Evolutionary conservation across 169 alveolate genomes (phyloP).

Genomic region (Plasmodium gonderi): DNA sequence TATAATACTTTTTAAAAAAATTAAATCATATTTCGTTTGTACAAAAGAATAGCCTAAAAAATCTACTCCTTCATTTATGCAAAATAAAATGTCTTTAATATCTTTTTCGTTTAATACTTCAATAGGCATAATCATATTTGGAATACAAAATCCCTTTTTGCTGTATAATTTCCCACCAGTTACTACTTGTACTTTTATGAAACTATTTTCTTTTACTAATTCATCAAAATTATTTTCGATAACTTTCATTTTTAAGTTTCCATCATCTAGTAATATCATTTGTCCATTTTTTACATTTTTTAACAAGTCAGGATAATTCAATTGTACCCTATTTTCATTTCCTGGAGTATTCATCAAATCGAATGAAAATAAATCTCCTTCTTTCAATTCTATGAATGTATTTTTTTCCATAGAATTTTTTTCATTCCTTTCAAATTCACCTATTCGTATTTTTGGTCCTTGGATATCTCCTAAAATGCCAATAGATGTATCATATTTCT

Average conservation of each 20-base stretch:
- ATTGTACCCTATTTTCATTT: conserved; percentile 75
- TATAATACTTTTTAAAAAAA: conserved; percentile 80
- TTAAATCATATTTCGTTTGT: conserved; percentile 81
- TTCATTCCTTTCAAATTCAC: conserved; percentile 83
- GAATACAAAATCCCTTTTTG: conserved; percentile 89
- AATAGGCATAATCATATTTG: conserved; percentile 83
- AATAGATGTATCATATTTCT: conserved; percentile 73
- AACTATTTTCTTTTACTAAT: conserved; percentile 20
- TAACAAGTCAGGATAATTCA: conserved; percentile 82
- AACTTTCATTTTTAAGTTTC: conserved; percentile 80
- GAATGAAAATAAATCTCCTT: conserved; percentile 83
- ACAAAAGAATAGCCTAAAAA: conserved; percentile 85
- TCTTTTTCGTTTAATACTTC: conserved; percentile 86
- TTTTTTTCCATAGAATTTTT: conserved; percentile 75
- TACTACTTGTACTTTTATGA: conserved; percentile 78
- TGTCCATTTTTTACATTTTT: conserved; percentile 79
- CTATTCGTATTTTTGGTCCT: conserved; percentile 88
- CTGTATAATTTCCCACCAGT: conserved; percentile 84
- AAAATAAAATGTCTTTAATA: conserved; percentile 86
- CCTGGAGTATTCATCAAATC: conserved; percentile 81
- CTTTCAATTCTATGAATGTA: conserved; percentile 82
- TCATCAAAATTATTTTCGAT: conserved; percentile 40
- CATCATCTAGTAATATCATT: conserved; percentile 84
- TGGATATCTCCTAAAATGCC: conserved; percentile 86
- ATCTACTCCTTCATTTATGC: conserved; percentile 81